phyloP scores from a whole-genome alignment of 2,329 filamentous ascomycete genomes.

The Epichloe bromicola region DNA sequence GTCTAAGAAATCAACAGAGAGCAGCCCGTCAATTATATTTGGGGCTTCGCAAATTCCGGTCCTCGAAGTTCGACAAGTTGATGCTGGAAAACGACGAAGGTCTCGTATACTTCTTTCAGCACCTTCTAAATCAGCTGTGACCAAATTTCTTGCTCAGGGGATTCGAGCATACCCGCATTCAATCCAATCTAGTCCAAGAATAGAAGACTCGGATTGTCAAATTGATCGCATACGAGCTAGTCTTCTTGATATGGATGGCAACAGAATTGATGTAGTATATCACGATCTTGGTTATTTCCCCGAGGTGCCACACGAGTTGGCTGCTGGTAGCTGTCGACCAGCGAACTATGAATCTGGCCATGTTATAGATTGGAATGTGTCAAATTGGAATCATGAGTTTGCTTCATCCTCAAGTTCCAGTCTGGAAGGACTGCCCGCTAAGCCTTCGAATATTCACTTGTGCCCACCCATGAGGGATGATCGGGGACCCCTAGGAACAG shows the following conservation, averaged over 20 bases:
- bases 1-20: neutral
- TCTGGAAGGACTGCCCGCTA: neutral
- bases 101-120: conserved; percentile 55
- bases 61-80: conserved; percentile 32
- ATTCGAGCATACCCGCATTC: conserved; percentile 47
- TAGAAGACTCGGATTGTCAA: neutral
- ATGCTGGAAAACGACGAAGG: conserved; percentile 21
- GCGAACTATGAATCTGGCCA: neutral
- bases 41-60: conserved; percentile 23
- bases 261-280: conserved; percentile 68
- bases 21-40: conserved; percentile 28
- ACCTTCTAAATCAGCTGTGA: conserved; percentile 49
- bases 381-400: neutral
- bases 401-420: neutral
- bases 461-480: neutral
- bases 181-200: conserved; percentile 12
- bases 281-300: conserved; percentile 14
- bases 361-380: neutral
- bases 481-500: neutral
- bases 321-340: neutral
- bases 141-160: conserved; percentile 58
- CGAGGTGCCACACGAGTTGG: neutral
- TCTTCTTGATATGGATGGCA: conserved; percentile 71
- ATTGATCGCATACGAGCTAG: conserved; percentile 26
- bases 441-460: neutral